Base-by-base conservation (phyloP, 2,329 filamentous ascomycete species). In the Fusarium denticulatum region DNA sequence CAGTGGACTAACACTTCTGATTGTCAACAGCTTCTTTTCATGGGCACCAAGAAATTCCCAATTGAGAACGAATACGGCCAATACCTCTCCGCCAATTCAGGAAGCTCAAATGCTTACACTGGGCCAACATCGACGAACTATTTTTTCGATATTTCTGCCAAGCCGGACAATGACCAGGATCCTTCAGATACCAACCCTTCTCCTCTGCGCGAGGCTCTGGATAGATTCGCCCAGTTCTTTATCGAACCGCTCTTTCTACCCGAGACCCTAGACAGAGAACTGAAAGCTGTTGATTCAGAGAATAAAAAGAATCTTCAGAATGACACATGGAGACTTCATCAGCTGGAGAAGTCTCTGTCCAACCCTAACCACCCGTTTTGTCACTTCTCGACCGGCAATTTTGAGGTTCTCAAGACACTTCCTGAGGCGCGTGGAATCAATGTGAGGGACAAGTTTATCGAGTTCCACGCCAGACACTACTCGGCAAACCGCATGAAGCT, bases 41-140 rank as follows among this genome's bases (percentile, higher is more conserved):
- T 99, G 96, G 96, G 96, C 56, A 99, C 96, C 13, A 93, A 97
- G 83, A 99, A 98, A 89, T 99, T 96, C 79, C 96, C 96, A 2
- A 90, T 92, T 80, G 96, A 98, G 84, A 98, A 99, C 82, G 96
- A 93, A 74, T 99, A 99, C 86, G 94, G 94, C 79, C 92, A 96
- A 80, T 99, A 97, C 81, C 89, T 99, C 60, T 93, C 95, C 58
- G 89, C 94, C 67, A 93, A 98, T 81, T 97, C 95, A 15, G 96
- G 96, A 62, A 91, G 92, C 79, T 97, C 95, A 34, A 99, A 99
- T 82, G 96, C 96, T 62, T 98, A 97, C 82, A 99, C 96, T 3
- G 95, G 93, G 22, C 88, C 94, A 10, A 97, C 94, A 4, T 97
- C 96, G 59, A 99, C 96, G 72, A 98, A 98, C 84, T 99, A 97